Evolutionary conservation across 169 alveolate species (phyloP).

Genomic region (Plasmodium blacklocki): DNA sequence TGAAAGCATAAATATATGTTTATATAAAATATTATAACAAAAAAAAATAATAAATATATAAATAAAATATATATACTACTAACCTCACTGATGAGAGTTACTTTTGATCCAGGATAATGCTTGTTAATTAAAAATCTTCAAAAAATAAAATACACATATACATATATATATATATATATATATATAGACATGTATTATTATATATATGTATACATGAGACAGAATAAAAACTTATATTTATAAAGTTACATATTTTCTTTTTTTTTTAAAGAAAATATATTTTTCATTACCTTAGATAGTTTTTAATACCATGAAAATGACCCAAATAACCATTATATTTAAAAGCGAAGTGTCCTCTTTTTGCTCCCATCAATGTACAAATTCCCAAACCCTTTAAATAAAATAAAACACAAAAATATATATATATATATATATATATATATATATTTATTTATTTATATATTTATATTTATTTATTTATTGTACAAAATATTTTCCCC

Average conservation of each 20-base stretch:
- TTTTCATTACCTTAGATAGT: constrained; percentile 41
- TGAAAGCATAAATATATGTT: background rate
- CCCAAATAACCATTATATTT: constrained; percentile 77
- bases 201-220: background rate
- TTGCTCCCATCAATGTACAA: constrained; percentile 80
- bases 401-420: constrained; percentile 10
- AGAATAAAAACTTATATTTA: no score
- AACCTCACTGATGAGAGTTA: constrained; percentile 73
- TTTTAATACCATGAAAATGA: constrained; percentile 66
- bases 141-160: background rate
- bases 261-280: no score
- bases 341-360: constrained; percentile 79
- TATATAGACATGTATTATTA: background rate
- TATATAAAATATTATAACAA: background rate
- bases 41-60: background rate
- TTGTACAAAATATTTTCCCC: background rate
- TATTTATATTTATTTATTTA: background rate
- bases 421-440: background rate
- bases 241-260: no score
- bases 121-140: constrained; percentile 48
- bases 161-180: background rate
- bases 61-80: background rate
- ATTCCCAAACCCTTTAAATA: constrained; percentile 74
- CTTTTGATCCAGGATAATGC: constrained; percentile 71
- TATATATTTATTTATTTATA: background rate